Conservation (phyloP, 2,329 filamentous ascomycete genomes). For the Verticillium nubilum region DNA sequence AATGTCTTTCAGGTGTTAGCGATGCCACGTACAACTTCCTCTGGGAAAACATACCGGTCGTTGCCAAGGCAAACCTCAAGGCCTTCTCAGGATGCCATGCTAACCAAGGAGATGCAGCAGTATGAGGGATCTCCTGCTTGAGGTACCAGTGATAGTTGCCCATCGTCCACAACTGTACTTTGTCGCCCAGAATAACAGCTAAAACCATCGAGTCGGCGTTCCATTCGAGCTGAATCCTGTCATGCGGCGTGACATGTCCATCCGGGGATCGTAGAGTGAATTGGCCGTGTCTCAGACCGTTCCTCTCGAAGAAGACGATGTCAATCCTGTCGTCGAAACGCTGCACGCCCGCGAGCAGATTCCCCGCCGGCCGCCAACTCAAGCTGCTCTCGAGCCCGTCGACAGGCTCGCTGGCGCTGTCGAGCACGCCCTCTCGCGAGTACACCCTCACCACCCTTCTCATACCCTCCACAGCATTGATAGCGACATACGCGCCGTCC, state of each 20-base stretch:
- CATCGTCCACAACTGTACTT: constrained; percentile 92
- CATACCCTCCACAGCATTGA: constrained; percentile 70
- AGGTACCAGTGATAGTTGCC: constrained; percentile 98
- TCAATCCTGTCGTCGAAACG: constrained; percentile 64
- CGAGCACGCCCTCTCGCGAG: constrained; percentile 81
- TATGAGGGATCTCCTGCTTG: constrained; percentile 73
- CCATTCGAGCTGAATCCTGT: constrained; percentile 69
- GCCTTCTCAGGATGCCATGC: constrained; percentile 85
- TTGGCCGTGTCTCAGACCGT: constrained; percentile 93
- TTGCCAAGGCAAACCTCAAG: constrained; percentile 57
- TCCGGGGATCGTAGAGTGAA: constrained; percentile 71
- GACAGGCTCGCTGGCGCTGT: constrained; percentile 92
- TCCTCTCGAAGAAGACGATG: constrained; percentile 93
- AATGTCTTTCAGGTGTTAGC: not conserved
- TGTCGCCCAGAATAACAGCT: constrained; percentile 68
- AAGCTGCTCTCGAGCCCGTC: constrained; percentile 82
- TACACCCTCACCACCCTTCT: constrained; percentile 85
- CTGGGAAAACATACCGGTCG: constrained; percentile 33
- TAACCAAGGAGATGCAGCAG: constrained; percentile 26
- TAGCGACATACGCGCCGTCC: constrained; percentile 83
- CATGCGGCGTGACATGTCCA: constrained; percentile 47
- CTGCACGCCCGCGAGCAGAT: constrained; percentile 83
- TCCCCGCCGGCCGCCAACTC: constrained; percentile 88
- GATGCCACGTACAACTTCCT: not conserved
- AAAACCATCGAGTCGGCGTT: constrained; percentile 89